These are phyloP conservation scores for Vitis amurensis DNA, from an alignment of 164 flowering plant species.

Conservation along the genomic window DNA sequence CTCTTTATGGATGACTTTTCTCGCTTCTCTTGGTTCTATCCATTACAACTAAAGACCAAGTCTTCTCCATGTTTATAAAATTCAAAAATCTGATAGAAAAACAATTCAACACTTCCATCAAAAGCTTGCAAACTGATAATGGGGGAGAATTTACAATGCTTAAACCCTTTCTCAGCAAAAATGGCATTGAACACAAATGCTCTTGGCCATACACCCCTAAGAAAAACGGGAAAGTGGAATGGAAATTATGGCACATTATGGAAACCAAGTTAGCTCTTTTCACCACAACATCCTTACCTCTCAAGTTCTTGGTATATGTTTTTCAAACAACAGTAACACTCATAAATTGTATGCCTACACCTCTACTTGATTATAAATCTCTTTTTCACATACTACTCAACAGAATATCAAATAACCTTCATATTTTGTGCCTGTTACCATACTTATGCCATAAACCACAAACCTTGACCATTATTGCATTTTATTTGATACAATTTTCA, in stretches of 20 bases:
- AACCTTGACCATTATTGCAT: too few species aligned
- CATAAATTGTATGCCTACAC: slow-evolving; percentile 17
- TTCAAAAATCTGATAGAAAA: too few species aligned
- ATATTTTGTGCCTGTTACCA: too few species aligned
- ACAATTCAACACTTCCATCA: too few species aligned
- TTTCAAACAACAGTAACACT: slow-evolving; percentile 15
- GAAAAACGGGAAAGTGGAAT: slow-evolving; percentile 13
- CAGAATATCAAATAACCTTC: too few species aligned
- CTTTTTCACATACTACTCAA: slow-evolving; percentile 4
- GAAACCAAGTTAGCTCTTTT: slow-evolving; percentile 17
- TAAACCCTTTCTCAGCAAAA: background rate
- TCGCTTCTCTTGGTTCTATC: too few species aligned
- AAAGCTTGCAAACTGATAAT: background rate
- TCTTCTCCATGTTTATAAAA: too few species aligned
- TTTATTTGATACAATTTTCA: too few species aligned
- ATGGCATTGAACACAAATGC: slow-evolving; percentile 9
- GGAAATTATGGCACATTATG: slow-evolving; percentile 3
- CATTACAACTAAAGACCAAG: too few species aligned
- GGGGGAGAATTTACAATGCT: slow-evolving; percentile 13
- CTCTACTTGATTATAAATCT: background rate
- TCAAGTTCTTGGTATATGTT: slow-evolving; percentile 16
- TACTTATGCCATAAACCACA: too few species aligned
- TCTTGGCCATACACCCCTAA: slow-evolving; percentile 20
- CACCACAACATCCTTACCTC: slow-evolving; percentile 7
- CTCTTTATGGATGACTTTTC: too few species aligned